Evolutionary conservation across 495 filamentous ascomycete species (phyloP).

Genomic region (Aspergillus sclerotiicarbonarius): DNA sequence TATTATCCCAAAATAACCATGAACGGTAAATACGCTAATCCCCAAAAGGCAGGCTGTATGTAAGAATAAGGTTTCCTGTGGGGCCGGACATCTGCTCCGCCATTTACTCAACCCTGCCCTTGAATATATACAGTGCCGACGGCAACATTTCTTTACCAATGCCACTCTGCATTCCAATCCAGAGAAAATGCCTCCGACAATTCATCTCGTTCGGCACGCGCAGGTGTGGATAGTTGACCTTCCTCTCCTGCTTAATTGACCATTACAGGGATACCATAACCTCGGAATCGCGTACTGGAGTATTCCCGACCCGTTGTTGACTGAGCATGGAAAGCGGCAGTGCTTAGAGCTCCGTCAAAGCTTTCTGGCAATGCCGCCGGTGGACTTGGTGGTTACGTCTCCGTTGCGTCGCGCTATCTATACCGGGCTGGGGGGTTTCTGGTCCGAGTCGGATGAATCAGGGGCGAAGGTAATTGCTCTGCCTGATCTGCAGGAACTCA

Average conservation of each 20-base stretch:
- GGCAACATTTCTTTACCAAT: no score
- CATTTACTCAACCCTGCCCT: no score
- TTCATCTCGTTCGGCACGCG: constrained; percentile 42
- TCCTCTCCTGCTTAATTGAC: constrained; percentile 22
- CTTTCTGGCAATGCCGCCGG: constrained; percentile 56
- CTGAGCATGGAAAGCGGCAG: constrained; percentile 63
- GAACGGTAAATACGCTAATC: no score
- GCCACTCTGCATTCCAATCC: no score
- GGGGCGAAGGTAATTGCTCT: constrained; percentile 53
- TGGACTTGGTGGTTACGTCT: constrained; percentile 68
- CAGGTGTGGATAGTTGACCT: constrained; percentile 21
- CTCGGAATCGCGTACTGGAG: constrained; percentile 57
- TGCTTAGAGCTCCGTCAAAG: constrained; percentile 52
- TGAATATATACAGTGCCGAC: no score
- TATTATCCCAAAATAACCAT: no score
- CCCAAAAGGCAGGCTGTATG: no score
- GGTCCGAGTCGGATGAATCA: constrained; percentile 19
- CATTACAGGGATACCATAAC: constrained; percentile 71
- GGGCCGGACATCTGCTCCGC: no score
- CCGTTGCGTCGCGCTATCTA: constrained; percentile 72
- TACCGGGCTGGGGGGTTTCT: constrained; percentile 66
- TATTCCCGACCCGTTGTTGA: constrained; percentile 67
- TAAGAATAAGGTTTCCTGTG: no score
- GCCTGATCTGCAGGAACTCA: constrained; percentile 71
- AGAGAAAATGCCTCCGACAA: constrained; percentile 22